These are phyloP conservation scores for Lactarius pseudohatsudake DNA, from an alignment of 768 basidiomycete genomes.

Conservation along the genomic window DNA sequence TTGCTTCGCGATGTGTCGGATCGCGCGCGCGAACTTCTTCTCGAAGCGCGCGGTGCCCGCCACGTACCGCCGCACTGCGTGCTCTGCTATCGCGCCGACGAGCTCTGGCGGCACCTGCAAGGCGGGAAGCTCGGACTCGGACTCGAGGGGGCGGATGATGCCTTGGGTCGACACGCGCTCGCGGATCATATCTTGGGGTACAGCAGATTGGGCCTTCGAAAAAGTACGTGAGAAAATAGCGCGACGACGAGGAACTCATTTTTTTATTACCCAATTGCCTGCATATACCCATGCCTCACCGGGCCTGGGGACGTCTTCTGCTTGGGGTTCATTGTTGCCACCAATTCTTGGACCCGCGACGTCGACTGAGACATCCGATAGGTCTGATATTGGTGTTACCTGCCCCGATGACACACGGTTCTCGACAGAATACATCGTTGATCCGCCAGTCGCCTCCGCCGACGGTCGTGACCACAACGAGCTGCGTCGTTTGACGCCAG, in stretches of 20 bases:
- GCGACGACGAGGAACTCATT: neutral
- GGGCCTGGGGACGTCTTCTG: slow-evolving; percentile 39
- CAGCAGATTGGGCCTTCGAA: slow-evolving; percentile 33
- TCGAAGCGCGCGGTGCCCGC: slow-evolving; percentile 59
- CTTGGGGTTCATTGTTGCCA: slow-evolving; percentile 25
- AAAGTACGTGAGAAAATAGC: neutral
- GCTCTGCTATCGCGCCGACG: slow-evolving; percentile 77
- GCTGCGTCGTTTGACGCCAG: slow-evolving; percentile 8
- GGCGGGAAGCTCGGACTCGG: slow-evolving; percentile 62
- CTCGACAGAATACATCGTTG: neutral
- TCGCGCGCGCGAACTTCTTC: slow-evolving; percentile 60
- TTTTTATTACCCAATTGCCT: slow-evolving; percentile 46
- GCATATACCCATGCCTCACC: slow-evolving; percentile 63
- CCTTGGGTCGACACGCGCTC: slow-evolving; percentile 87
- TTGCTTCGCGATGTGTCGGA: slow-evolving; percentile 59
- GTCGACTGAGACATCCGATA: slow-evolving; percentile 27
- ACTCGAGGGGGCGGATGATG: slow-evolving; percentile 77
- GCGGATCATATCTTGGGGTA: slow-evolving; percentile 74
- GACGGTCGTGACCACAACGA: slow-evolving; percentile 5
- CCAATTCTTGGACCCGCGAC: slow-evolving; percentile 29
- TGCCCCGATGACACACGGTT: slow-evolving; percentile 2
- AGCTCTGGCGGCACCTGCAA: slow-evolving; percentile 62
- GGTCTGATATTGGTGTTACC: slow-evolving; percentile 8
- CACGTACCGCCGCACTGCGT: slow-evolving; percentile 72
- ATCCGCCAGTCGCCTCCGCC: neutral